Evolutionary conservation across 2,329 filamentous ascomycete species (phyloP), one percentile per base, ranked within the genome.

Genomic region (Fusarium poae): DNA sequence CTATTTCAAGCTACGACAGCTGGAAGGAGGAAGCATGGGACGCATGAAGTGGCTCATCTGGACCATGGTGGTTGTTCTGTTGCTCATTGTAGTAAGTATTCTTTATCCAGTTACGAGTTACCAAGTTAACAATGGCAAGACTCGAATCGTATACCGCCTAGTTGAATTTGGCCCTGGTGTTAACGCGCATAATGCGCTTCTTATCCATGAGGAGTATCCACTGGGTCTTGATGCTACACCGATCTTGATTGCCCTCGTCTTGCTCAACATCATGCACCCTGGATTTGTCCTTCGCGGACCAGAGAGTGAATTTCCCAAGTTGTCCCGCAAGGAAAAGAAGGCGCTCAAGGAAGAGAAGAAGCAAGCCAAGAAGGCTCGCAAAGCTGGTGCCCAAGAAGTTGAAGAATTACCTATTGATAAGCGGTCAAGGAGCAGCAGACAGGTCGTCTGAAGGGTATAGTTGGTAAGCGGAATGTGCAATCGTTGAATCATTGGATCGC

Each of bases 141-240:
- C 83, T 29, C 85, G 88, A 34, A 89, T 90, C 73, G 83, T 88
- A 66, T 91, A 85, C 76, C 86, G 88, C 30, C 79, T 91, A 3
- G 76, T 81, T 53, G 87, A 91, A 74, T 90, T 85, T 70, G 79
- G 81, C 0, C 77, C 79, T 6, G 85, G 84, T 13, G 71, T 83
- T 21, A 75, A 77, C 40, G 69, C 73, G 8, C 67, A 76, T n/a
- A 85, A 84, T 71, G 77, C 79, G 0, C 77, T 86, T 21, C 81
- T 84, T 1, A 81, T 76, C 42, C 79, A 86, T 63, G 86, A 89
- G 69, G 80, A 73, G 5, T 90, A 86, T 72, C 80, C 83, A 27
- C 85, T 82, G 81, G 55, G 70, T 1, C 76, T 83, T 2, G 87
- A 90, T 72, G 85, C 85, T 1, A 74, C 84, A 2, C 86, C 87